A percentile compares a stretch with the other conserved stretches of the same genome.
Evolutionary conservation across 78 protist species (phyloP).

Genomic region (Polysphondylium violaceum): DNA sequence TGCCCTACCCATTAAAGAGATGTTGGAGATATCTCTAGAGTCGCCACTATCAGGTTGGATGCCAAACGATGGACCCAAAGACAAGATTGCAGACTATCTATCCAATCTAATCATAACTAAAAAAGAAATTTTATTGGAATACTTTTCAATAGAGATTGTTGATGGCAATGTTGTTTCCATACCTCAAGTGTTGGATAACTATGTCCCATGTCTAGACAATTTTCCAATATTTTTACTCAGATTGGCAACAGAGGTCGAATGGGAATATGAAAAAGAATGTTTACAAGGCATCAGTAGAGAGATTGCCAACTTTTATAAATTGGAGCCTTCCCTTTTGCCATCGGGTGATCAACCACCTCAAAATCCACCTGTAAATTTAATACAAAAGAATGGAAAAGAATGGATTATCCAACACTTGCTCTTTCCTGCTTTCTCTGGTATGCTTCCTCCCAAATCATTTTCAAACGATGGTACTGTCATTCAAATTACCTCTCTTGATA

Average conservation of each 20-base stretch:
- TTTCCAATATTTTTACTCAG: conserved; percentile 80
- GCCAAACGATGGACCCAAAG: conserved; percentile 52
- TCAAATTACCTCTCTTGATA: conserved; percentile 85
- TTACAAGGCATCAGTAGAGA: conserved; percentile 60
- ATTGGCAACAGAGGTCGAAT: conserved; percentile 82
- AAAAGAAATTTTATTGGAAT: conserved; percentile 76
- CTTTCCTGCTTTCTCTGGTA: conserved; percentile 71
- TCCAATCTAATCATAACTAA: conserved; percentile 33
- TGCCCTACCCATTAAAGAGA: conserved; percentile 5
- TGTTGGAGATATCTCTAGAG: conserved; percentile 24
- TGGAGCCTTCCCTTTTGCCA: conserved; percentile 38
- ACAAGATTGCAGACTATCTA: conserved; percentile 39
- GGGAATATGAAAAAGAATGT: conserved; percentile 85
- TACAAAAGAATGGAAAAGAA: conserved; percentile 45
- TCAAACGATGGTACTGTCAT: conserved; percentile 82
- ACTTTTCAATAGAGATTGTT: conserved; percentile 65
- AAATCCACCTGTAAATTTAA: neutral
- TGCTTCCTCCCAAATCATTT: conserved; percentile 75
- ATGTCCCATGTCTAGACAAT: conserved; percentile 82
- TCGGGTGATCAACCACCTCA: neutral
- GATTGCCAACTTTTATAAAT: conserved; percentile 62
- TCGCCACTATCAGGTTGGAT: conserved; percentile 64
- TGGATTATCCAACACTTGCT: conserved; percentile 84
- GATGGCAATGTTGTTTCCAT: conserved; percentile 46
- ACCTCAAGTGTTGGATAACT: conserved; percentile 83